Percentiles rank a stretch among this genome's conserved stretches.
Evolutionary conservation across 305 asterid genomes (phyloP).

Genomic region (Fraxinus dipetala): DNA sequence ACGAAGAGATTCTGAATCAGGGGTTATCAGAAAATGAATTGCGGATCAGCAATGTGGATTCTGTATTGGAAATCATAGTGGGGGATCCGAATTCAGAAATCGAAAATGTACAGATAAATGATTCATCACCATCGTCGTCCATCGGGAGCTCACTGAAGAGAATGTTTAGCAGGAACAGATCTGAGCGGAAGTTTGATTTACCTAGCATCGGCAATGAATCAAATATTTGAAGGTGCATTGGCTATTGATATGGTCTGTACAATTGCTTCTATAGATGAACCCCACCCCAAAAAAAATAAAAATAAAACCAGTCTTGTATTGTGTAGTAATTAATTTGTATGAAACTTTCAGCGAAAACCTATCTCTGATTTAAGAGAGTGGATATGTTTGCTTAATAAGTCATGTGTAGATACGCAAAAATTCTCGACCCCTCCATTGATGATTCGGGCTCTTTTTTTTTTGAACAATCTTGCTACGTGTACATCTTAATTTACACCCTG

Average conservation of each 20-base stretch:
- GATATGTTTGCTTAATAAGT: not conserved
- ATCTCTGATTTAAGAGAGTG: not conserved
- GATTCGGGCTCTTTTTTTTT: too few species aligned
- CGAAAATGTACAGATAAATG: constrained; percentile 8
- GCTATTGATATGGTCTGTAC: not conserved
- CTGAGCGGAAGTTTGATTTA: constrained; percentile 27
- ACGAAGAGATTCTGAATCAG: not conserved
- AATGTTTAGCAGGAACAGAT: constrained; percentile 25
- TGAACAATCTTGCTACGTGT: too few species aligned
- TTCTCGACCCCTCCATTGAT: not conserved
- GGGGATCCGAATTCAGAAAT: constrained; percentile 15
- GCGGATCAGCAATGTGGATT: not conserved
- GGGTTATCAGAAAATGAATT: not conserved
- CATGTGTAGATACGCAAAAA: not conserved
- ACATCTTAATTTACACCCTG: too few species aligned
- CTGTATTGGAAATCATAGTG: constrained; percentile 32
- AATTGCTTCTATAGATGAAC: not conserved
- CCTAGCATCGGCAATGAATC: constrained; percentile 4
- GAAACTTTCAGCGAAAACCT: not conserved
- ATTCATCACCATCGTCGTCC: not conserved
- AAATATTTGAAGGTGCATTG: not conserved
- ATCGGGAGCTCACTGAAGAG: constrained; percentile 15
- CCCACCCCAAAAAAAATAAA: not conserved
- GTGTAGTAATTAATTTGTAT: not conserved
- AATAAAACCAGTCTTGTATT: too few species aligned